Base-by-base conservation (phyloP, 805 yeast genomes). In the Monosporozyma siamensis region DNA sequence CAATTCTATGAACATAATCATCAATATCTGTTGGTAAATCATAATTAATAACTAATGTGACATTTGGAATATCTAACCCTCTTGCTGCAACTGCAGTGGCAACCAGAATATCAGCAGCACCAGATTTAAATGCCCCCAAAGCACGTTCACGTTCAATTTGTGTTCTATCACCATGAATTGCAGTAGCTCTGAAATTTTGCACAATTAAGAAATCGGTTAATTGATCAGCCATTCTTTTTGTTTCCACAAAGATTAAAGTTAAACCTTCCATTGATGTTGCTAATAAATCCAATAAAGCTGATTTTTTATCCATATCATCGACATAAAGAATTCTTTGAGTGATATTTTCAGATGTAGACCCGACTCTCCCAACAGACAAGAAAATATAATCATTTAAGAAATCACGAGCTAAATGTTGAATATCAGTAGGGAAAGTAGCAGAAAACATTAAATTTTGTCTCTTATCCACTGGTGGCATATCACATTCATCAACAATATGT, bases 81-180 rank as follows among this genome's bases (percentile, higher is more conserved):
- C 98, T 86, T 46, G 97, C 97, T 53, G 98, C 98, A 54, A 90
- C 97, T 44, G 97, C 97, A 54, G 98, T 90, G 39, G 98, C 97
- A 50, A 90, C 98, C 71, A 92, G 75, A 53, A 90, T 80, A 53
- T 95, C 95, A 34, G 96, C 84, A 56, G 75, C 72, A 61, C 97
- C 97, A 49, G 78, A 67, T 74, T 88, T 86, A 76, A 90, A 90
- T 54, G 87, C 80, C 52, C 86, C 89, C 56, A 90, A 73, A 43
- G 97, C 97, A 63, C 88, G 79, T 71, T 90, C 97, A 76, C 98
- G 88, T 73, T 90, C 97, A 56, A 75, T 71, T 75, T 90, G 98
- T 36, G 97, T 77, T 74, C 97, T 87, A 71, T 90, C 97, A 71
- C 98, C 98, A 65, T 90, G 98, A 61, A 90, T 90, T 35, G 97